These are phyloP conservation scores for Gloeostereum incarnatum DNA, from an alignment of 768 basidiomycete genomes.

Conservation along the genomic window DNA sequence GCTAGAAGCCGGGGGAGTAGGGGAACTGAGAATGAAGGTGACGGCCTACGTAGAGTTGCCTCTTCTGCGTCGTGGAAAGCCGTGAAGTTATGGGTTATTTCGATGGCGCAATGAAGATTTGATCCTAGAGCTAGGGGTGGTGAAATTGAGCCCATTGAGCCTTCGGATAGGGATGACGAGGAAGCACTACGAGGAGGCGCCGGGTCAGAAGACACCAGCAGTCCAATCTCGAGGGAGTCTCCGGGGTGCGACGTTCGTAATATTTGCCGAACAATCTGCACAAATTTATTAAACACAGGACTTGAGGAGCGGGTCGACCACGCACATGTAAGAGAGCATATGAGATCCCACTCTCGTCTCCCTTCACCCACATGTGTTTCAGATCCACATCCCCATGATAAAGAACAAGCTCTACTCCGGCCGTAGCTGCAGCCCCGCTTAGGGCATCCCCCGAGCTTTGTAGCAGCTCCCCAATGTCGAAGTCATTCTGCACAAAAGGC, in stretches of 20 bases:
- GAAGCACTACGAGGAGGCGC: conserved; percentile 10
- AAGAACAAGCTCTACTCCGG: conserved; percentile 83
- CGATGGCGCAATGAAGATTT: conserved; percentile 31
- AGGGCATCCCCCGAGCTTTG: conserved; percentile 86
- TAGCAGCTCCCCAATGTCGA: conserved; percentile 86
- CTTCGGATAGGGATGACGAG: conserved; percentile 11
- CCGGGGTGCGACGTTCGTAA: conserved; percentile 57
- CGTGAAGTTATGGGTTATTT: conserved; percentile 39
- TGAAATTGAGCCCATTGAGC: conserved; percentile 23
- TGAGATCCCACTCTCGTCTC: conserved; percentile 77
- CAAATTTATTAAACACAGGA: conserved; percentile 10
- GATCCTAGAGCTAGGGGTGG: too few relatives aligned
- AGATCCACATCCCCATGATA: conserved; percentile 86
- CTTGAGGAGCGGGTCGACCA: conserved; percentile 9
- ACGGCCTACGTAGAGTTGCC: not conserved
- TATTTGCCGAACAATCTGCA: conserved; percentile 78
- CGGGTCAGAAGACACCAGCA: conserved; percentile 38
- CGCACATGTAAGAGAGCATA: conserved; percentile 82
- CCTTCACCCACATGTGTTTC: conserved; percentile 78
- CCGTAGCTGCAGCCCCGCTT: conserved; percentile 74
- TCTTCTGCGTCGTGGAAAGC: conserved; percentile 8
- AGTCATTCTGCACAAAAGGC: conserved; percentile 39
- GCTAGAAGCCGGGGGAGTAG: conserved; percentile 52
- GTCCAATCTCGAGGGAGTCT: conserved; percentile 82
- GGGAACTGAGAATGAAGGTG: conserved; percentile 26